phyloP scores from a whole-genome alignment of 495 filamentous ascomycete species.

The Aspergillus hancockii region DNA sequence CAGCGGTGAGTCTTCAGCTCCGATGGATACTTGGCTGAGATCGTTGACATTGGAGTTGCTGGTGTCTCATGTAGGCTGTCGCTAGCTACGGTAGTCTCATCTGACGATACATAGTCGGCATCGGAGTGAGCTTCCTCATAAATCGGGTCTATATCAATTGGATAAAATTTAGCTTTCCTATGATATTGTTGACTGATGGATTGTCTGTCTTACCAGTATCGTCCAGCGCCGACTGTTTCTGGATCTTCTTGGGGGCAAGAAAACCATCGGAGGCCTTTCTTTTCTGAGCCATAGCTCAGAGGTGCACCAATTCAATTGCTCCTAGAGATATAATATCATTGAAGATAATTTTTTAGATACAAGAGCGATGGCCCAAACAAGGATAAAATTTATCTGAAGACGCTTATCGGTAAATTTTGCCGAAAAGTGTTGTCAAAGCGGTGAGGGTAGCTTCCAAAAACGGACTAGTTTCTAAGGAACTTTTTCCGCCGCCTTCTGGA shows the following conservation, averaged over 20 bases:
- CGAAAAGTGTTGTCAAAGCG: constrained; percentile 26
- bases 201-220: constrained; percentile 30
- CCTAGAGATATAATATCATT: background rate
- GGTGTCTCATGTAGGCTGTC: constrained; percentile 50
- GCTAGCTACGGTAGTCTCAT: constrained; percentile 29
- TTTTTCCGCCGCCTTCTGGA: constrained; percentile 42
- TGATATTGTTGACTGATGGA: constrained; percentile 1
- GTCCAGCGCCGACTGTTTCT: constrained; percentile 28
- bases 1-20: constrained; percentile 74
- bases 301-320: background rate
- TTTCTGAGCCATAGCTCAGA: constrained; percentile 30
- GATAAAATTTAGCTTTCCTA: constrained; percentile 6
- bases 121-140: constrained; percentile 44
- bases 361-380: constrained; percentile 20
- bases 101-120: constrained; percentile 35
- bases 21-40: constrained; percentile 60
- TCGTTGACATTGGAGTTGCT: constrained; percentile 53
- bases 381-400: background rate
- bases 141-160: constrained; percentile 33
- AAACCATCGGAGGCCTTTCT: constrained; percentile 30
- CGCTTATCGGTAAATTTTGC: constrained; percentile 32
- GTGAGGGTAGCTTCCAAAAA: constrained; percentile 27
- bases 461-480: constrained; percentile 37
- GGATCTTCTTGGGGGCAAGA: constrained; percentile 29
- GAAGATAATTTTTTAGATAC: constrained; percentile 9